Evolutionary conservation across 139 green algal genomes (phyloP).

Genomic region (Parachlorella kessleri): DNA sequence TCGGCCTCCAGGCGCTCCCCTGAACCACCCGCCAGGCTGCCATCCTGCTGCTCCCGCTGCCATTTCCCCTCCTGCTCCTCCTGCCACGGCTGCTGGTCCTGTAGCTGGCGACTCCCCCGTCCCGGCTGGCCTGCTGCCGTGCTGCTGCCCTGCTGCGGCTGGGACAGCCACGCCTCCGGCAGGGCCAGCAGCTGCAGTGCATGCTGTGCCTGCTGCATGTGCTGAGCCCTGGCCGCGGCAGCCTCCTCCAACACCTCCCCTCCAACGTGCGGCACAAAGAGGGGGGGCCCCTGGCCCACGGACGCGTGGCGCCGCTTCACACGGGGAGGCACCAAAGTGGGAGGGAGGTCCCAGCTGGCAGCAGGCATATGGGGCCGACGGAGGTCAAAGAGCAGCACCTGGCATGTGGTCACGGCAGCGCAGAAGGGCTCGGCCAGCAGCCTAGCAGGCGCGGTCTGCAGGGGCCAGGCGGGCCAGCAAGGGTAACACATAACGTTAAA

Average conservation of each 20-base stretch:
- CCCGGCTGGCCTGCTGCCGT: background rate
- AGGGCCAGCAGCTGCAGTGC: background rate
- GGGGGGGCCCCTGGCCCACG: no score
- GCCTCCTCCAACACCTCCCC: no score
- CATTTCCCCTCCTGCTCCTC: background rate
- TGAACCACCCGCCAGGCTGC: background rate
- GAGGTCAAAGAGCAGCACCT: background rate
- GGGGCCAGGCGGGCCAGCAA: no score
- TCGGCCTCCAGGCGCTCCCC: background rate
- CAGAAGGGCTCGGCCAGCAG: no score
- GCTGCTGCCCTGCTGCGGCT: background rate
- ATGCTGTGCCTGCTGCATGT: background rate
- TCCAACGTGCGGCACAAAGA: no score
- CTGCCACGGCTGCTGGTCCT: no score
- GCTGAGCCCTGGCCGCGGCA: no score
- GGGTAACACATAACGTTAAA: no score
- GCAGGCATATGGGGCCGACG: background rate
- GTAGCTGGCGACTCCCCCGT: background rate
- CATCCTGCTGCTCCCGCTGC: background rate
- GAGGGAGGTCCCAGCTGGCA: background rate
- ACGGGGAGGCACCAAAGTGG: background rate
- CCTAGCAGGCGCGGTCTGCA: no score
- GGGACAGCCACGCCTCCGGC: background rate
- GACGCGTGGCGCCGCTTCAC: no score
- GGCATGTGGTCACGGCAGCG: background rate